These are phyloP conservation scores for Chenopodium formosanum DNA, from an alignment of 148 eudicot genomes.

Conservation along the genomic window DNA sequence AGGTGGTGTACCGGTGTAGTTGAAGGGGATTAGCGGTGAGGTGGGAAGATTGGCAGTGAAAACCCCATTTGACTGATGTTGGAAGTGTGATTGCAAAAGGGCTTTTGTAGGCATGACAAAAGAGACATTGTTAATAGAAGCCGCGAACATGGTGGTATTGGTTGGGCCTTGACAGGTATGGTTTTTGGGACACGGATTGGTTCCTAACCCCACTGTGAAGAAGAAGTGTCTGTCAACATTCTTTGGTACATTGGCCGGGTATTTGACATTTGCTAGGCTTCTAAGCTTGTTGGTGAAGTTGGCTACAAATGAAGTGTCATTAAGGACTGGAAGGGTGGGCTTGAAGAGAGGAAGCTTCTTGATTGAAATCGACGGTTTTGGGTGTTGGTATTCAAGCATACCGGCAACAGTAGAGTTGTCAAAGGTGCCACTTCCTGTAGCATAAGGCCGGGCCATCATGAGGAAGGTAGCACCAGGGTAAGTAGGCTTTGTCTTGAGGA, in stretches of 20 bases:
- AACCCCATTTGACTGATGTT: constrained; percentile 40
- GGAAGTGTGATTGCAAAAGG: constrained; percentile 54
- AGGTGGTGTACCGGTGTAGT: constrained; percentile 65
- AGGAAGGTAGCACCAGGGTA: constrained; percentile 37
- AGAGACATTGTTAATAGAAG: constrained; percentile 57
- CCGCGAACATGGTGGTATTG: constrained; percentile 47
- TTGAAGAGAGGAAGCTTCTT: constrained; percentile 50
- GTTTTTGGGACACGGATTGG: constrained; percentile 47
- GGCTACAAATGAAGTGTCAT: constrained; percentile 52
- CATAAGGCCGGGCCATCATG: constrained; percentile 49
- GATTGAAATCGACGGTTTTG: constrained; percentile 19
- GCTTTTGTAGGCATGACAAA: constrained; percentile 57
- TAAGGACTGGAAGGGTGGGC: constrained; percentile 51
- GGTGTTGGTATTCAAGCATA: constrained; percentile 45
- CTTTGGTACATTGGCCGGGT: constrained; percentile 65
- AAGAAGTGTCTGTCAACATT: constrained; percentile 46
- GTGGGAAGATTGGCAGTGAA: constrained; percentile 50
- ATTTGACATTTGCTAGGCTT: constrained; percentile 47
- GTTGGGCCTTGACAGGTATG: constrained; percentile 58
- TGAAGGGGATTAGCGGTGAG: constrained; percentile 42
- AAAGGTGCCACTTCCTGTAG: constrained; percentile 45
- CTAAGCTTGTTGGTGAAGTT: constrained; percentile 44
- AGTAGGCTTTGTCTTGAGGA: constrained; percentile 37
- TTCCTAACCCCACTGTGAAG: constrained; percentile 64
- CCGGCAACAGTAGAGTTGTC: constrained; percentile 55